A percentile compares a stretch with the other conserved stretches of the same genome.
Evolutionary conservation across 2,329 filamentous ascomycete species (phyloP).

Genomic region (Cadophora gregata): DNA sequence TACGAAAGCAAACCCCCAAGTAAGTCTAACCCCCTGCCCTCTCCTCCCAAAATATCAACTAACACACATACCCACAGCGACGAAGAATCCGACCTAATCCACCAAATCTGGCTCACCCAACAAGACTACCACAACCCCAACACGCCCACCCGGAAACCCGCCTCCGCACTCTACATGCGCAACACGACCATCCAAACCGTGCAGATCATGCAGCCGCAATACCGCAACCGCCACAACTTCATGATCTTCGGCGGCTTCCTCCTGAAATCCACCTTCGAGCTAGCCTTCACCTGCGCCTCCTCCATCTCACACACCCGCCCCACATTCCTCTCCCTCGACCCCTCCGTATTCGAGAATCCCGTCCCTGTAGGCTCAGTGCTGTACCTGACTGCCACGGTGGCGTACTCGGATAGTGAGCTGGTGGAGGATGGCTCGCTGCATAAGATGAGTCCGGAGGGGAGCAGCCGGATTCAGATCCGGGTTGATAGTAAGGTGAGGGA

Average conservation of each 20-base stretch:
- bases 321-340: conserved; percentile 72
- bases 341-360: conserved; percentile 73
- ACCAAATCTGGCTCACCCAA: conserved; percentile 72
- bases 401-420: conserved; percentile 67
- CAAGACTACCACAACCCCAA: conserved; percentile 67
- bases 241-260: conserved; percentile 79
- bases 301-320: conserved; percentile 70
- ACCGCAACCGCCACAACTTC: conserved; percentile 71
- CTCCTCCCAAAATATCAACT: background rate
- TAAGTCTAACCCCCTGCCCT: background rate
- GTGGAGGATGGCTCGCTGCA: conserved; percentile 43
- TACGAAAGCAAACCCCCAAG: conserved; percentile 70
- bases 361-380: conserved; percentile 74
- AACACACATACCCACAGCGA: conserved; percentile 44
- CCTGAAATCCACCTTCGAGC: conserved; percentile 73
- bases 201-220: conserved; percentile 75
- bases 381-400: conserved; percentile 70
- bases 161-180: conserved; percentile 67
- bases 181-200: conserved; percentile 67
- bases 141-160: conserved; percentile 57
- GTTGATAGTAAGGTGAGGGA: conserved; percentile 73
- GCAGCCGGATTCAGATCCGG: conserved; percentile 69
- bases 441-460: conserved; percentile 47
- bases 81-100: conserved; percentile 72
- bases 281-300: conserved; percentile 74